Conservation (phyloP, 2,329 filamentous ascomycete species). For the Colletotrichum navitas region DNA sequence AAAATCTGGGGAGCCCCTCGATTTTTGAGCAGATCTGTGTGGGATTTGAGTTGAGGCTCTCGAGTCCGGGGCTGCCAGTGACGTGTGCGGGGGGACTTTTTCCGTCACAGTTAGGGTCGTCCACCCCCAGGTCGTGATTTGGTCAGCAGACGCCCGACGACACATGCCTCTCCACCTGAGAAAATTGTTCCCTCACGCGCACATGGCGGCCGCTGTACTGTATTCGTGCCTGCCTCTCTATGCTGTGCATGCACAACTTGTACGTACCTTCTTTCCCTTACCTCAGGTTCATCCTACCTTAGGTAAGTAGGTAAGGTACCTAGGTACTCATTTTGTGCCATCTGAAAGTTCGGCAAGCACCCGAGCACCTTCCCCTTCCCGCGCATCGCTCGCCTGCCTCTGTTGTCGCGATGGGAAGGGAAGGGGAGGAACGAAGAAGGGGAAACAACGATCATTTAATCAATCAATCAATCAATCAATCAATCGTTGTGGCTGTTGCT, state of each 20-base stretch:
- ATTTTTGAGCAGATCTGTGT: slow-evolving; percentile 41
- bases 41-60: slow-evolving; percentile 32
- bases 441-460: neutral
- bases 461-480: neutral
- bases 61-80: slow-evolving; percentile 29
- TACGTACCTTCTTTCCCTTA: neutral
- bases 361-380: neutral
- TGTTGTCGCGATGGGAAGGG: neutral
- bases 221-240: neutral
- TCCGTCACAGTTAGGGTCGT: no score
- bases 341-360: neutral
- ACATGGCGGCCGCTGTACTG: neutral
- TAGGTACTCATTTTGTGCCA: no score
- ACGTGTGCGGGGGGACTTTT: slow-evolving; percentile 26
- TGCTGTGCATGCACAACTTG: no score
- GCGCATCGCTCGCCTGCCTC: neutral
- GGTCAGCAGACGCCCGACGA: slow-evolving; percentile 35
- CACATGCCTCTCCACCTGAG: slow-evolving; percentile 32
- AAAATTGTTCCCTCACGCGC: neutral
- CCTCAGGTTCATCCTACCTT: no score
- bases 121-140: neutral
- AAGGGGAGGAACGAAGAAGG: neutral
- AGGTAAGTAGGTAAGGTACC: no score
- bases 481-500: neutral
- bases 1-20: slow-evolving; percentile 42